A percentile compares a stretch with the other conserved stretches of the same genome.
phyloP scores from a whole-genome alignment of 148 eudicot genomes.

The Pharnaceum exiguum region DNA sequence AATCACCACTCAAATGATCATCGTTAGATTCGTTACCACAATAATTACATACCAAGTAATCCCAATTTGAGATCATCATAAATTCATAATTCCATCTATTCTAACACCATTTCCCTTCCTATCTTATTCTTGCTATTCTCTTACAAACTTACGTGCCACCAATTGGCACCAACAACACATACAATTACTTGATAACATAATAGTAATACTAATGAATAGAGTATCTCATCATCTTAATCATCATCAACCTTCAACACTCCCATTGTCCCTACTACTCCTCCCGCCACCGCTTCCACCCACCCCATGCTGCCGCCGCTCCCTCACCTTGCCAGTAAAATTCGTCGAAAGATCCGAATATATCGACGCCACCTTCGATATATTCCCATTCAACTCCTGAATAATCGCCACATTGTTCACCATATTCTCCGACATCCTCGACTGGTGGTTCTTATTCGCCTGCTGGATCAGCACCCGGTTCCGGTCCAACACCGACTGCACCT shows the following conservation, averaged over 20 bases:
- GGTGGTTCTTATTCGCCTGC: conserved; percentile 73
- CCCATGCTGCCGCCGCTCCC: conserved; percentile 12
- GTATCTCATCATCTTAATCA: too few relatives aligned
- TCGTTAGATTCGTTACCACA: background rate
- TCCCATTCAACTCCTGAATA: conserved; percentile 57
- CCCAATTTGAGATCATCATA: too few relatives aligned
- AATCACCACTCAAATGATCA: background rate
- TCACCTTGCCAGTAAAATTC: conserved; percentile 29
- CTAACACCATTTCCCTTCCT: background rate
- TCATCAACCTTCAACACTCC: background rate
- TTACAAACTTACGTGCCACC: too few relatives aligned
- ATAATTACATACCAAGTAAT: background rate
- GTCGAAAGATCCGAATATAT: conserved; percentile 45
- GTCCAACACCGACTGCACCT: conserved; percentile 57
- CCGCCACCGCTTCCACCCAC: background rate
- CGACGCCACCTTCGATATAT: conserved; percentile 45
- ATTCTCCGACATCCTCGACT: conserved; percentile 47
- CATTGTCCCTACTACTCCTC: background rate
- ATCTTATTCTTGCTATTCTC: background rate
- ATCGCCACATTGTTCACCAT: conserved; percentile 52
- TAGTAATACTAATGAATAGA: too few relatives aligned
- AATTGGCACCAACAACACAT: too few relatives aligned
- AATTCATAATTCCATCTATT: background rate
- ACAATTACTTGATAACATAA: background rate
- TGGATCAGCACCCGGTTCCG: conserved; percentile 55